Conservation (phyloP, 129 eudicot species). For the Pseudognaphalium luteoalbum region DNA sequence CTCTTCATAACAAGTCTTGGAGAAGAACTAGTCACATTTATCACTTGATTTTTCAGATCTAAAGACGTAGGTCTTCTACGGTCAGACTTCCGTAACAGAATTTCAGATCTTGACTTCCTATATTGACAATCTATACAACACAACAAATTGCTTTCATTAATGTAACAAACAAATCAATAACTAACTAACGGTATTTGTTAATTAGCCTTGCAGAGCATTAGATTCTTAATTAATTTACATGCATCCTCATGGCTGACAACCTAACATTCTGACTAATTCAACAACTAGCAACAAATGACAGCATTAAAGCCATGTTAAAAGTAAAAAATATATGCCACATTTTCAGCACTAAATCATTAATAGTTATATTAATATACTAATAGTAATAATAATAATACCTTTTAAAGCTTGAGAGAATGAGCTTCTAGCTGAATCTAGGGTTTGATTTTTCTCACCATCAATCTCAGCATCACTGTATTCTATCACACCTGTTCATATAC, state of each 20-base stretch:
- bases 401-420: constrained; percentile 91
- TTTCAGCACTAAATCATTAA: neutral
- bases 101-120: constrained; percentile 69
- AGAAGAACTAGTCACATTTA: constrained; percentile 53
- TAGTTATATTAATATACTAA: constrained; percentile 25
- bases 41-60: constrained; percentile 60
- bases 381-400: constrained; percentile 60
- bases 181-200: constrained; percentile 24
- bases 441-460: constrained; percentile 54
- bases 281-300: constrained; percentile 26
- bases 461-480: constrained; percentile 55
- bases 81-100: constrained; percentile 50
- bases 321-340: constrained; percentile 10
- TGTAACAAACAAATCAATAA: neutral
- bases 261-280: neutral
- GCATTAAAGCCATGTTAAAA: constrained; percentile 21
- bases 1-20: constrained; percentile 73
- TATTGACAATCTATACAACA: constrained; percentile 64
- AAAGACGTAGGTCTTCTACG: constrained; percentile 71
- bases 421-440: constrained; percentile 79
- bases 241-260: constrained; percentile 23
- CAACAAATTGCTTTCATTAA: neutral
- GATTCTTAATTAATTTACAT: constrained; percentile 14
- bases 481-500: constrained; percentile 22
- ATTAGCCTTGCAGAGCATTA: constrained; percentile 14